Conservation (phyloP, 495 filamentous ascomycete species). For the Neurospora sp. region DNA sequence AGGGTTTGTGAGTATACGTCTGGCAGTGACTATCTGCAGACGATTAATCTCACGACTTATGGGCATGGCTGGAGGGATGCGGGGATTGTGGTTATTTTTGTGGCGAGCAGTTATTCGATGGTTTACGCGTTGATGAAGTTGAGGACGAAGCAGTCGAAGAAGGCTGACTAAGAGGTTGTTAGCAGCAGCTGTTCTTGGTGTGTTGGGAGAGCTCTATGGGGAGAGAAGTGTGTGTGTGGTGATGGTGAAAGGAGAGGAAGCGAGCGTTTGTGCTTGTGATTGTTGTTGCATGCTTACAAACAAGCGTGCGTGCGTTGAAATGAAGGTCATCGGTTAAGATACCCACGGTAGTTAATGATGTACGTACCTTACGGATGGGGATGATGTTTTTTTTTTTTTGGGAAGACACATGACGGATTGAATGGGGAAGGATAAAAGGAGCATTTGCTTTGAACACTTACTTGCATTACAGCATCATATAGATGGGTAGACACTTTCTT, state of each 20-base stretch:
- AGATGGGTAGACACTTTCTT: background rate
- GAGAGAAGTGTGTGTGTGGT: background rate
- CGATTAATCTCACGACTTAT: slow-evolving; percentile 25
- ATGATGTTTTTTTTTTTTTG: background rate
- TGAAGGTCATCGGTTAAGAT: background rate
- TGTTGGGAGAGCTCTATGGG: background rate
- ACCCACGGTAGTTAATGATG: background rate
- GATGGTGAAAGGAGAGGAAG: background rate
- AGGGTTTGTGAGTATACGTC: slow-evolving; percentile 50
- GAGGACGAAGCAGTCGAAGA: slow-evolving; percentile 20
- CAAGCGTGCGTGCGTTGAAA: background rate
- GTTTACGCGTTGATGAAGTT: slow-evolving; percentile 24
- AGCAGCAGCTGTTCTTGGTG: background rate
- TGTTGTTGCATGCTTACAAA: too few relatives aligned
- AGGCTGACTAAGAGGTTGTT: slow-evolving; percentile 13
- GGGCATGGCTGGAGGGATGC: slow-evolving; percentile 53
- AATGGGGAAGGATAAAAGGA: background rate
- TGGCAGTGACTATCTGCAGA: slow-evolving; percentile 45
- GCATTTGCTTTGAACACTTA: background rate
- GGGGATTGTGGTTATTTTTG: slow-evolving; percentile 34
- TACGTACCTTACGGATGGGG: background rate
- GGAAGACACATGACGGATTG: background rate
- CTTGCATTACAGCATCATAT: background rate
- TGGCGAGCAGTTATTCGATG: slow-evolving; percentile 19
- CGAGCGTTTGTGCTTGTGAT: too few relatives aligned